Conservation (phyloP, 371 early-diverging fungal species). For the Rhizomucor pusillus region DNA sequence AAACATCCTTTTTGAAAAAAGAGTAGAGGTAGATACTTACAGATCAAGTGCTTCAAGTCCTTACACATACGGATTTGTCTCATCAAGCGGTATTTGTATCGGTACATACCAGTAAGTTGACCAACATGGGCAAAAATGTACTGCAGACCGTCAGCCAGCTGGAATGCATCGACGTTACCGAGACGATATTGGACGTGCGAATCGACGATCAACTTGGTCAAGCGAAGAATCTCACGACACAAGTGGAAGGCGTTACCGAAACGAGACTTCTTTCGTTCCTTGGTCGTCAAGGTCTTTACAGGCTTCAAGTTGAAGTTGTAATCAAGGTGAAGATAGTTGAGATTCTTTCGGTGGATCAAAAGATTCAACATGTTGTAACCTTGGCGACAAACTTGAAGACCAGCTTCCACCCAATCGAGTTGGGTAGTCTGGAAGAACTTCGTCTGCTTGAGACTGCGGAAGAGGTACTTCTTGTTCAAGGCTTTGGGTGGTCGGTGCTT, state of each 20-base stretch:
- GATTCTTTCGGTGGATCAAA: slow-evolving; percentile 95
- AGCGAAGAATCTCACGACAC: slow-evolving; percentile 93
- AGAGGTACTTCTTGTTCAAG: slow-evolving; percentile 88
- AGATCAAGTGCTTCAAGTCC: slow-evolving; percentile 94
- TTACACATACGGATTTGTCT: slow-evolving; percentile 96
- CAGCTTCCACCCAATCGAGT: slow-evolving; percentile 99
- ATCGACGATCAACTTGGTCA: slow-evolving; percentile 98
- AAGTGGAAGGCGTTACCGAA: slow-evolving; percentile 98
- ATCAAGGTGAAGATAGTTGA: slow-evolving; percentile 97
- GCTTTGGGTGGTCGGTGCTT: slow-evolving; percentile 87
- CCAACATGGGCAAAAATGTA: slow-evolving; percentile 99
- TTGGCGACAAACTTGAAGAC: slow-evolving; percentile 96
- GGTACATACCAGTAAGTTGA: slow-evolving; percentile 99
- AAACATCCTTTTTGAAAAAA: neutral
- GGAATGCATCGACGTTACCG: slow-evolving; percentile 96
- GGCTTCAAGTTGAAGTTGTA: slow-evolving; percentile 99
- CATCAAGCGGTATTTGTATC: slow-evolving; percentile 99
- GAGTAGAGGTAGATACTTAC: slow-evolving; percentile 14
- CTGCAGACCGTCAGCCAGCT: slow-evolving; percentile 96
- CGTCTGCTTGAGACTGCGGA: slow-evolving; percentile 92
- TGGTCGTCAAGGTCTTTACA: slow-evolving; percentile 97
- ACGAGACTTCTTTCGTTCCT: slow-evolving; percentile 99
- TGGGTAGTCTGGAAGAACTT: slow-evolving; percentile 98
- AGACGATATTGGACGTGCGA: slow-evolving; percentile 96
- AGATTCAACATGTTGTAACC: slow-evolving; percentile 99